Evolutionary conservation across 2,329 filamentous ascomycete species (phyloP).

Genomic region (Fusarium armeniacum): DNA sequence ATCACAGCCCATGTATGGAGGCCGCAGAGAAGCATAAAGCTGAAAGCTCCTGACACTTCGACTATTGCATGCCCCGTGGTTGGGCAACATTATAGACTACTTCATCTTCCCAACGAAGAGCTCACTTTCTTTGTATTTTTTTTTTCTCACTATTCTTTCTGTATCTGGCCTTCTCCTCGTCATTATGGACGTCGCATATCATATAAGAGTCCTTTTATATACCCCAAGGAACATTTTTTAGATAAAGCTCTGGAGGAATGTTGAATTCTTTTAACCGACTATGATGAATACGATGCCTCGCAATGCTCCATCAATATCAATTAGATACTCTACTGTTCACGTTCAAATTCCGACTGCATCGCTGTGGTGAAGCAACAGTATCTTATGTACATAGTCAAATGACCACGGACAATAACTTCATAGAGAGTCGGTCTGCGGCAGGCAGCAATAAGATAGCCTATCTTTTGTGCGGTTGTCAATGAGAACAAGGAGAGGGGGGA

Average conservation of each 20-base stretch:
- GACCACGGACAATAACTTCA: conserved; percentile 42
- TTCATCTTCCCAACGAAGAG: conserved; percentile 56
- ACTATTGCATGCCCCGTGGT: conserved; percentile 6
- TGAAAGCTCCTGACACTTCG: conserved; percentile 16
- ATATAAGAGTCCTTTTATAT: conserved; percentile 43
- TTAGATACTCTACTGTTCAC: neutral
- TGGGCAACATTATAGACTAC: conserved; percentile 50
- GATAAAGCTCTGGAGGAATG: conserved; percentile 31
- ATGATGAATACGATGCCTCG: neutral
- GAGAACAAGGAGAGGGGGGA: conserved; percentile 29
- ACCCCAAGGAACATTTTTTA: conserved; percentile 40
- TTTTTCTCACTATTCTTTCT: conserved; percentile 1
- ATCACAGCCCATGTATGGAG: conserved; percentile 43
- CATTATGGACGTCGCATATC: conserved; percentile 28
- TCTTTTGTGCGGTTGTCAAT: conserved; percentile 33
- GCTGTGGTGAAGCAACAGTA: neutral
- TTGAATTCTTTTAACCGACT: conserved; percentile 5
- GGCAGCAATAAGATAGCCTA: conserved; percentile 36
- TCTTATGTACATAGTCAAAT: conserved; percentile 41
- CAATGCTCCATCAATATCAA: neutral
- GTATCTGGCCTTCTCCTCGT: conserved; percentile 1
- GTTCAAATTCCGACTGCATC: neutral
- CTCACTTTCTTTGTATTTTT: conserved; percentile 37
- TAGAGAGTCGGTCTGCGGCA: conserved; percentile 42
- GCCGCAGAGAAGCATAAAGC: conserved; percentile 41